Evolutionary conservation across 768 basidiomycete genomes (phyloP).

Genomic region (Terana coerulea): DNA sequence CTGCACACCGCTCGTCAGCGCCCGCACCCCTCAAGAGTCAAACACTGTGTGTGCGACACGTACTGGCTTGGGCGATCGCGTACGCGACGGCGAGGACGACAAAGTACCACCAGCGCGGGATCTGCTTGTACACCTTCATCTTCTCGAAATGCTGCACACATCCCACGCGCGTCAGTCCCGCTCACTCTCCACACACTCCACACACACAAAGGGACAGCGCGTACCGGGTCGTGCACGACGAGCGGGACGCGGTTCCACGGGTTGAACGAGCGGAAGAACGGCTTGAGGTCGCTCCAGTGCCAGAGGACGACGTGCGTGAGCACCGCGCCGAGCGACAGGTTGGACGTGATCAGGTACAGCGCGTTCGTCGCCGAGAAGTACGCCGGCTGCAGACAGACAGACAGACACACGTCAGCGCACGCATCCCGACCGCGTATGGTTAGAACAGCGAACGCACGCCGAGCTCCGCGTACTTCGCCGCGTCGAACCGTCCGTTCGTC

Average conservation of each 20-base stretch:
- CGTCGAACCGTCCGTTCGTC: slow-evolving; percentile 31
- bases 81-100: slow-evolving; percentile 40
- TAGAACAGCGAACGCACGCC: slow-evolving; percentile 16
- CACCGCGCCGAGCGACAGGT: slow-evolving; percentile 31
- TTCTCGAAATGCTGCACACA: slow-evolving; percentile 53
- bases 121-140: slow-evolving; percentile 46
- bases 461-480: slow-evolving; percentile 23
- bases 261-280: slow-evolving; percentile 30
- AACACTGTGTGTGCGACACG: slow-evolving; percentile 29
- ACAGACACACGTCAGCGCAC: slow-evolving; percentile 15
- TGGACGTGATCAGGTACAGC: slow-evolving; percentile 31
- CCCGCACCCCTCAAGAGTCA: background rate
- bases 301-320: slow-evolving; percentile 33
- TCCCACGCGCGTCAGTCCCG: too few species aligned
- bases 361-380: slow-evolving; percentile 36
- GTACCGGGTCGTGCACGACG: slow-evolving; percentile 26
- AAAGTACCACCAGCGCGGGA: slow-evolving; percentile 52
- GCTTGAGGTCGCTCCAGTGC: slow-evolving; percentile 34
- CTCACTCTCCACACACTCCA: too few species aligned
- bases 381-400: slow-evolving; percentile 23
- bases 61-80: slow-evolving; percentile 45
- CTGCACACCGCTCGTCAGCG: background rate
- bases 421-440: slow-evolving; percentile 8
- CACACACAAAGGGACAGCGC: too few species aligned
- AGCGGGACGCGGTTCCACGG: slow-evolving; percentile 29